Percentiles rank a stretch among this genome's conserved stretches.
Evolutionary conservation across 2,329 filamentous ascomycete species (phyloP).

Genomic region (Colletotrichum musae): DNA sequence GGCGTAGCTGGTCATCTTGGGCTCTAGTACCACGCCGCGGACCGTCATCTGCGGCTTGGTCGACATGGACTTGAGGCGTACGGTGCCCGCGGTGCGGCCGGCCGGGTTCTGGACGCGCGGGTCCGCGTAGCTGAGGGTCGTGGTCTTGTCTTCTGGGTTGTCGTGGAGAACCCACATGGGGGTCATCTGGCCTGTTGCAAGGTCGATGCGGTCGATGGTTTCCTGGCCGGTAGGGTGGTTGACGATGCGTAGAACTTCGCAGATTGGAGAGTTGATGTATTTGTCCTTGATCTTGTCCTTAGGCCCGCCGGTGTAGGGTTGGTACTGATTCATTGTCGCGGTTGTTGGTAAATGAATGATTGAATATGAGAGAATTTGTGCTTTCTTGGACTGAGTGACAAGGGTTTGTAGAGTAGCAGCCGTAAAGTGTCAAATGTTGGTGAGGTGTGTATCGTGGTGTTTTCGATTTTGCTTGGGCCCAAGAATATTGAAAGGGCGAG

Average conservation of each 20-base stretch:
- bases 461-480: no score
- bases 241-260: constrained; percentile 17
- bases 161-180: constrained; percentile 20
- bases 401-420: no score
- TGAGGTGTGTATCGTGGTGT: no score
- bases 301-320: neutral
- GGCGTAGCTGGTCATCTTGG: neutral
- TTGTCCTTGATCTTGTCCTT: constrained; percentile 4
- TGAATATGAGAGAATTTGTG: no score
- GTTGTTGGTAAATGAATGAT: neutral
- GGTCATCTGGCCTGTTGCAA: neutral
- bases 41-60: constrained; percentile 12
- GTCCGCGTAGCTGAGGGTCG: constrained; percentile 13
- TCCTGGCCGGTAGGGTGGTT: neutral
- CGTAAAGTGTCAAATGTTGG: no score
- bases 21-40: neutral
- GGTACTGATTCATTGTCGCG: neutral
- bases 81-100: constrained; percentile 2
- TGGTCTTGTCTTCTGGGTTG: neutral
- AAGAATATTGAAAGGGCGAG: no score
- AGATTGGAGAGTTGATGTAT: neutral
- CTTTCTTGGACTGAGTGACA: no score
- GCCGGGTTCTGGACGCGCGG: constrained; percentile 10
- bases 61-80: constrained; percentile 15
- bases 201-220: constrained; percentile 28